phyloP scores from a whole-genome alignment of 2,329 filamentous ascomycete species.

The Dissoconium aciculare region DNA sequence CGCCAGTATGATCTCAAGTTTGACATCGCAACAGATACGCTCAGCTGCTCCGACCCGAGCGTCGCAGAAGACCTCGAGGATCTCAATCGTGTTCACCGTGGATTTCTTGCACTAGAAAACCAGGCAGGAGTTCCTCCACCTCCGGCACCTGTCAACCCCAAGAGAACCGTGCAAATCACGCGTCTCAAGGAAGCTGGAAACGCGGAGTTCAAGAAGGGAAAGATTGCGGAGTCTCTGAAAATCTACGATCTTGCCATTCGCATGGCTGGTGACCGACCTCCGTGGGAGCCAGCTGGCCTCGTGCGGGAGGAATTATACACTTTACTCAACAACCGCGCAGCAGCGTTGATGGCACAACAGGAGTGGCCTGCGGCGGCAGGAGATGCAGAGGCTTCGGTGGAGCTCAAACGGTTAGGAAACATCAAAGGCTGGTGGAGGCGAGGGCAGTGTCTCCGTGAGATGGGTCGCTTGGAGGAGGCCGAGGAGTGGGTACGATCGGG shows the following conservation, averaged over 20 bases:
- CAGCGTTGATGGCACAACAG: conserved; percentile 71
- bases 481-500: conserved; percentile 60
- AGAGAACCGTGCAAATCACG: conserved; percentile 71
- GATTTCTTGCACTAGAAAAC: conserved; percentile 48
- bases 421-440: conserved; percentile 89
- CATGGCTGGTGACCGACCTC: conserved; percentile 69
- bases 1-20: conserved; percentile 67
- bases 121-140: conserved; percentile 60
- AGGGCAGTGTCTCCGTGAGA: conserved; percentile 75
- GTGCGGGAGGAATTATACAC: conserved; percentile 71
- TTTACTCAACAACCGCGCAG: conserved; percentile 74
- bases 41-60: conserved; percentile 36
- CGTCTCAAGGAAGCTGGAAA: conserved; percentile 88
- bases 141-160: conserved; percentile 81
- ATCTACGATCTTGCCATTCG: conserved; percentile 77
- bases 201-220: conserved; percentile 61
- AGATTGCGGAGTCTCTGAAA: conserved; percentile 59
- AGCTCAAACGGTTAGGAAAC: conserved; percentile 74
- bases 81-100: conserved; percentile 66
- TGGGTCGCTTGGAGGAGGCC: conserved; percentile 75
- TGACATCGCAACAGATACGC: conserved; percentile 65
- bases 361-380: conserved; percentile 75
- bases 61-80: conserved; percentile 41
- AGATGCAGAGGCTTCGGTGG: conserved; percentile 77
- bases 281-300: conserved; percentile 75